Conservation (phyloP, 106 monocot species). For the Dendrobium chrysotoxum region DNA sequence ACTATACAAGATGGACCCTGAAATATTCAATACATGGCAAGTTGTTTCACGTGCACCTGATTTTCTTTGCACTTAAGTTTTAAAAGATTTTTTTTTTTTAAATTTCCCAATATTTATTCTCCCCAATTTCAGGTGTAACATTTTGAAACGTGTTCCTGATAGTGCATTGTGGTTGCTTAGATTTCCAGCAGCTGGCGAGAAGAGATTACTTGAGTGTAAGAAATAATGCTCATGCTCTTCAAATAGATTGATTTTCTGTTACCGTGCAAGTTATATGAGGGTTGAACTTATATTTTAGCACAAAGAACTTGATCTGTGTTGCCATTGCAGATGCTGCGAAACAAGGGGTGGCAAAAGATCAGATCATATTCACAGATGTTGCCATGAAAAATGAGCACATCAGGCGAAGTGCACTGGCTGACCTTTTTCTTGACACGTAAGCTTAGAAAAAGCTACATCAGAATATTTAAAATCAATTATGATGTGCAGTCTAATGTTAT, state of each 20-base stretch:
- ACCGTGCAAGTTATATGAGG: no score
- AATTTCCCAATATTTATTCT: neutral
- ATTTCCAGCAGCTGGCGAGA: slow-evolving; percentile 94
- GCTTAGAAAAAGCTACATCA: neutral
- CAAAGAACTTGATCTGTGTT: neutral
- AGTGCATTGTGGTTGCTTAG: slow-evolving; percentile 88
- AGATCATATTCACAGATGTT: slow-evolving; percentile 93
- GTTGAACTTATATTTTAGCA: neutral
- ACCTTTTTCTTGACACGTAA: slow-evolving; percentile 89
- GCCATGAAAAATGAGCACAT: slow-evolving; percentile 94
- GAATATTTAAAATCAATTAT: neutral
- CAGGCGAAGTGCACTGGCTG: slow-evolving; percentile 83
- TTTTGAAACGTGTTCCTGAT: slow-evolving; percentile 89
- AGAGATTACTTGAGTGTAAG: slow-evolving; percentile 75
- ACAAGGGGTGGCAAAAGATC: slow-evolving; percentile 74
- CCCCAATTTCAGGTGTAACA: slow-evolving; percentile 73
- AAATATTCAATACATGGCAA: slow-evolving; percentile 92
- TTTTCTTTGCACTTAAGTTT: neutral
- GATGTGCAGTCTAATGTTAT: neutral
- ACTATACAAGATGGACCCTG: slow-evolving; percentile 97
- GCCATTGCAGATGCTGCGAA: slow-evolving; percentile 65
- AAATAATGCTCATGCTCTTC: neutral
- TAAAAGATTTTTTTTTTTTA: neutral
- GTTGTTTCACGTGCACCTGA: neutral
- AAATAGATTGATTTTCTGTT: no score